phyloP scores from a whole-genome alignment of 345 rosid species.

The Rubroshorea leprosula region DNA sequence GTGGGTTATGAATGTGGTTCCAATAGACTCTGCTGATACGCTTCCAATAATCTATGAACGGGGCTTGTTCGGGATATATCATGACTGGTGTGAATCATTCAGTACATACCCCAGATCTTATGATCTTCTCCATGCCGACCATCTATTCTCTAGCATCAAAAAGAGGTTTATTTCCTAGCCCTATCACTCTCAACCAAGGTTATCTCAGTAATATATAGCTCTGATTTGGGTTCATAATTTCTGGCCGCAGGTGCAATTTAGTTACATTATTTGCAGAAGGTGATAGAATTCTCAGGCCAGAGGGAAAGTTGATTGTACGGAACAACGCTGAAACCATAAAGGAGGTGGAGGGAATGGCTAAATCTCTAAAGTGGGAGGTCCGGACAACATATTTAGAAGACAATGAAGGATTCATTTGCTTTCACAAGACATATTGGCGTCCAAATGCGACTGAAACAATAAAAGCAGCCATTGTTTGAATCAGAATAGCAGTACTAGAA shows the following conservation, averaged over 20 bases:
- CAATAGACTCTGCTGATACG: conserved; percentile 67
- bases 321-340: conserved; percentile 50
- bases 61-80: conserved; percentile 82
- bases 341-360: conserved; percentile 55
- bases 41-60: conserved; percentile 84
- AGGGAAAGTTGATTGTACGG: conserved; percentile 62
- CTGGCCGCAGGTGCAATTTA: conserved; percentile 52
- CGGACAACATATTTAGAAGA: conserved; percentile 46
- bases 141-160: conserved; percentile 61
- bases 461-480: no score
- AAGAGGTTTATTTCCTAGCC: conserved; percentile 42
- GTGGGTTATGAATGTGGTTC: conserved; percentile 90
- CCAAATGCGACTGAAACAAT: no score
- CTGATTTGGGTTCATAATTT: neutral
- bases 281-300: conserved; percentile 78
- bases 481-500: no score
- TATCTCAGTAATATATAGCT: neutral
- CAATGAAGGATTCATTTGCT: conserved; percentile 48
- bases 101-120: conserved; percentile 83
- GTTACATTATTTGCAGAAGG: conserved; percentile 62
- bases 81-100: conserved; percentile 92
- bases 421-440: conserved; percentile 72
- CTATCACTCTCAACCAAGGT: neutral
- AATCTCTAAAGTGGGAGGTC: conserved; percentile 66
- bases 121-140: conserved; percentile 81